Evolutionary conservation across 1,284 basidiomycete genomes (phyloP).

Genomic region (Leccinum fuscescens): DNA sequence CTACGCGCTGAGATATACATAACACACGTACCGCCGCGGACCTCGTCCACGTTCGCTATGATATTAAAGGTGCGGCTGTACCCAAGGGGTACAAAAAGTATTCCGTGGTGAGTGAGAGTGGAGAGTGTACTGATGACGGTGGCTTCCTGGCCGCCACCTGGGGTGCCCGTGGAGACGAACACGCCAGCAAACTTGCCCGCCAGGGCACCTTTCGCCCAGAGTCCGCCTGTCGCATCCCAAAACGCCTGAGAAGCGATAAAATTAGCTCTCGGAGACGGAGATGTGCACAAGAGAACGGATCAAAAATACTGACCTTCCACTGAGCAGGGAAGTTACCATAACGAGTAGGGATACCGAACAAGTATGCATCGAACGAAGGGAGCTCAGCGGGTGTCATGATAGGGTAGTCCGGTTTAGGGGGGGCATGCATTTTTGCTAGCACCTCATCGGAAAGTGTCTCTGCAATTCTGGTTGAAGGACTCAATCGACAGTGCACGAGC

Average conservation of each 20-base stretch:
- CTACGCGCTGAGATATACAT: neutral
- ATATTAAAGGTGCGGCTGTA: constrained; percentile 40
- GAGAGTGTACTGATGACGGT: constrained; percentile 52
- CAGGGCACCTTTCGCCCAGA: constrained; percentile 50
- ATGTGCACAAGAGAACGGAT: neutral
- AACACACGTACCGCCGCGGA: constrained; percentile 40
- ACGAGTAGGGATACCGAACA: constrained; percentile 51
- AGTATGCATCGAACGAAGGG: constrained; percentile 36
- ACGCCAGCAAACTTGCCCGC: constrained; percentile 53
- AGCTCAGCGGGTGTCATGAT: constrained; percentile 47
- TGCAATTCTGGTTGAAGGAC: constrained; percentile 35
- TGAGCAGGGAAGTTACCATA: constrained; percentile 39
- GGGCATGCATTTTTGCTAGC: constrained; percentile 55
- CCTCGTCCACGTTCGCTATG: constrained; percentile 40
- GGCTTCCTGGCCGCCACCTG: constrained; percentile 47
- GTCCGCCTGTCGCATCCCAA: constrained; percentile 51
- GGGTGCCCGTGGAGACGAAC: constrained; percentile 44
- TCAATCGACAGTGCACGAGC: neutral
- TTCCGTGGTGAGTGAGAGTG: constrained; percentile 55
- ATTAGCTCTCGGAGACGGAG: constrained; percentile 4
- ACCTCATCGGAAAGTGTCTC: constrained; percentile 59
- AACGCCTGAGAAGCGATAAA: constrained; percentile 33
- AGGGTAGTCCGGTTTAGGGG: constrained; percentile 44
- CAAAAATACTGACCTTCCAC: constrained; percentile 32
- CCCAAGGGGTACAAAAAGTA: constrained; percentile 52